Evolutionary conservation across 805 yeast genomes (phyloP).

Genomic region (Limtongia smithiae): DNA sequence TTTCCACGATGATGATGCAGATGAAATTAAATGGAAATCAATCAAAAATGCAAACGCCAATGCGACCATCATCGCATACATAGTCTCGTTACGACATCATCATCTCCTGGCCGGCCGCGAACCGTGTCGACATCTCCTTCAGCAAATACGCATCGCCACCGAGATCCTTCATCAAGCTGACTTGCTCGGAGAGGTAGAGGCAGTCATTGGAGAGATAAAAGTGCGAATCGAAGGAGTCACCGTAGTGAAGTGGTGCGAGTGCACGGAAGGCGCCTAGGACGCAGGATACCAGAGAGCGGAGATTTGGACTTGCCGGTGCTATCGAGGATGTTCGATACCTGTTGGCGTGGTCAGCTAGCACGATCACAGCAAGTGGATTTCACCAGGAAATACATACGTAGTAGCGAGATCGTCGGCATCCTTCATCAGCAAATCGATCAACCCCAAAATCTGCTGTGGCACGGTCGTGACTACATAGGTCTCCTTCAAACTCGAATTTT

Average conservation of each 20-base stretch:
- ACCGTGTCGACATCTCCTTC: slow-evolving; percentile 18
- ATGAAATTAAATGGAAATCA: too few species aligned
- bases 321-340: slow-evolving; percentile 11
- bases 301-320: slow-evolving; percentile 19
- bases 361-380: too few species aligned
- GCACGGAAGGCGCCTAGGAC: slow-evolving; percentile 22
- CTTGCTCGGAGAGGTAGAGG: slow-evolving; percentile 24
- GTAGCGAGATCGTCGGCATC: slow-evolving; percentile 12
- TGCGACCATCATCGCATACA: too few species aligned
- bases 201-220: slow-evolving; percentile 23
- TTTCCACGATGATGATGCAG: too few species aligned
- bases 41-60: too few species aligned
- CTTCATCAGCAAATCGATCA: slow-evolving; percentile 4
- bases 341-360: too few species aligned
- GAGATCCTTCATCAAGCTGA: slow-evolving; percentile 17
- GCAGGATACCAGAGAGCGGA: slow-evolving; percentile 12
- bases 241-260: slow-evolving; percentile 25
- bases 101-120: neutral
- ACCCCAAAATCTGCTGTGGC: slow-evolving; percentile 13
- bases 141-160: slow-evolving; percentile 26
- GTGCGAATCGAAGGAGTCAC: slow-evolving; percentile 15
- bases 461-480: slow-evolving; percentile 25
- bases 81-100: too few species aligned
- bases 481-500: slow-evolving; percentile 7
- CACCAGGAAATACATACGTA: neutral